Evolutionary conservation across 768 basidiomycete species (phyloP), one percentile per base, ranked within the genome.

Genomic region (Boletus reticuloceps): DNA sequence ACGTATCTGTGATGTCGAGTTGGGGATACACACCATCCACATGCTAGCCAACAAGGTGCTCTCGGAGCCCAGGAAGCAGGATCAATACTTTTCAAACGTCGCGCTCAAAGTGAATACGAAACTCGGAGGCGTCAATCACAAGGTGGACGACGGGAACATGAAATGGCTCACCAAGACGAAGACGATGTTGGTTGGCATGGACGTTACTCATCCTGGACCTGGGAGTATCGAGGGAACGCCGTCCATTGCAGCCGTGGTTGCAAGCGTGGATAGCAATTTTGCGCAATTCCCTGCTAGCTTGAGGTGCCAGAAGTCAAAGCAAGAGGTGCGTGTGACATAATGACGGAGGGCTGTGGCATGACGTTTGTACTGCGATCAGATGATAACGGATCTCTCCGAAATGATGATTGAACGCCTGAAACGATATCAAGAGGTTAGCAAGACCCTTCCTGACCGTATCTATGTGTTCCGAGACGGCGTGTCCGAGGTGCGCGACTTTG

Each of bases 161-260:
- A 61, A 56, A 37, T 92, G 89, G 89, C 71, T 92, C 45, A 81
- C 68, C 1, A 80, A 80, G 68, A 76, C 78, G 59, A 79, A 78
- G 50, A 92, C 91, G 11, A 93, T 94, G 86, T 72, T 94, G 64
- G 84, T 94, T 4, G 91, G 91, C 0, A 89, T 91, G 58, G 90
- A 93, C 63, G 89, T 91, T 0, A 92, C 89, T 0, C 90, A 93
- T 58, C 88, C 90, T 5, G 81, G 87, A 2, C 86, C 87, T 1
- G 78, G 72, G 7, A 88, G 86, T 59, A 67, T 75, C 48, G 77
- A 77, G 4, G 91, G 91, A 4, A 85, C 89, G 1, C 91, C 91
- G 4, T 91, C 89, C 1, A 87, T 94, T 42, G 89, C 88, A 0
- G 91, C 89, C 0, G 86, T 93, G 11, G 91, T 93, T 3, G 91